Base-by-base conservation (phyloP, 208 protist genomes). In the Acanthamoeba quina region DNA sequence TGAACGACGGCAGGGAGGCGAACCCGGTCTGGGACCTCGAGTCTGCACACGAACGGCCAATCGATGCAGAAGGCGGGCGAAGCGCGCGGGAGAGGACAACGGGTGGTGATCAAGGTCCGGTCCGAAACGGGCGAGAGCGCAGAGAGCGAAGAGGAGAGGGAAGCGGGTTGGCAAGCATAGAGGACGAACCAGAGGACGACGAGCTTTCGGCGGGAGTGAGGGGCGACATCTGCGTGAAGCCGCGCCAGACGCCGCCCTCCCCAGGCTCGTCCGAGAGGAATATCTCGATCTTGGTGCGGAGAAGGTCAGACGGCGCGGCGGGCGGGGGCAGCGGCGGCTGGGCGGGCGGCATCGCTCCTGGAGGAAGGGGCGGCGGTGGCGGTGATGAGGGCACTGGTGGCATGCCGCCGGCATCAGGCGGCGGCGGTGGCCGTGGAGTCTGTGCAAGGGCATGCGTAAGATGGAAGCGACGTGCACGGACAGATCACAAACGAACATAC, bases 131-230 rank as follows among this genome's bases (percentile, higher is more conserved):
- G 44, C 41, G 34, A 4, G 37, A 11, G 66, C 1, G 66, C 1
- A 41, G 66, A 76, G 34, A n/a, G 41, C 31, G 24, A 3, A n/a
- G n/a, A n/a, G 2, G 10, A 80, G 70, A n/a, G 34, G 41, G 70
- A 80, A 7, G 41, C 31, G 24, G 41, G 19, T 24, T 17, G 37
- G 31, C 5, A 26, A 58, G 41, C 26, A 58, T 29, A 89, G 41
- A 89, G 9, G 24, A 66, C 47, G 82, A 89, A 89, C 82, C 82
- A 66, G 82, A 89, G 29, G 82, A 89, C 26, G 82, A 89, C 29
- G 37, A 47, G 37, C 72, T 54, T 41, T 82, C 72, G n/a, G 72
- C 34, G 34, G 72, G 72, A 26, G 72, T 82, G 72, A 82, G 72
- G 0, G 72, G 72, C 34, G 72, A 82, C 72, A 82, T 82, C 37